phyloP scores from a whole-genome alignment of 2,329 filamentous ascomycete species.

The Aureobasidium melanogenum region DNA sequence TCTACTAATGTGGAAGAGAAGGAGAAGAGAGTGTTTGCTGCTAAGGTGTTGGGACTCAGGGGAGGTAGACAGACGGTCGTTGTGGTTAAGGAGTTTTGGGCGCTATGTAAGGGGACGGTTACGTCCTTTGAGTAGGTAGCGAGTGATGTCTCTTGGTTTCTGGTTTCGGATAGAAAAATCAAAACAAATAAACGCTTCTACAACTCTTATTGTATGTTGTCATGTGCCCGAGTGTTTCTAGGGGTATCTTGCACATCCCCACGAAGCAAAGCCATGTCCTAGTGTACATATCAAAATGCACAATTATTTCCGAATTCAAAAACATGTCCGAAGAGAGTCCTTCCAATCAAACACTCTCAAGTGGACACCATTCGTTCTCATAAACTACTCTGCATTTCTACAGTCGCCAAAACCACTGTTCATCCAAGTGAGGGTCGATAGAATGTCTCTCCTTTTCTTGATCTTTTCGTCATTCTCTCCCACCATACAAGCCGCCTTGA shows the following conservation, averaged over 20 bases:
- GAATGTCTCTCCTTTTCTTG: too few species aligned
- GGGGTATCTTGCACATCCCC: not conserved
- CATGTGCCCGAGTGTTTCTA: too few species aligned
- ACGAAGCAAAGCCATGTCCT: too few species aligned
- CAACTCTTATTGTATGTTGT: not conserved
- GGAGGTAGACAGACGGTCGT: constrained; percentile 57
- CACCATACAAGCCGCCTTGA: too few species aligned
- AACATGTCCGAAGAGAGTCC: not conserved
- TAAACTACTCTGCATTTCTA: not conserved
- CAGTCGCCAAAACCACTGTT: not conserved
- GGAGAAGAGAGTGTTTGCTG: constrained; percentile 57
- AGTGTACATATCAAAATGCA: not conserved
- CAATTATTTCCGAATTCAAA: not conserved
- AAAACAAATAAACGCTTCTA: too few species aligned
- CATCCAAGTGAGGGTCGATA: not conserved
- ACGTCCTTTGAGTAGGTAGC: constrained; percentile 4
- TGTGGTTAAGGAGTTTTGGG: constrained; percentile 63
- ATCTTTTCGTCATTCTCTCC: not conserved
- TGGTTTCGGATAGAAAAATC: too few species aligned
- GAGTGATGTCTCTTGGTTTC: too few species aligned
- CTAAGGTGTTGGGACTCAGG: constrained; percentile 57
- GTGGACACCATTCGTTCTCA: not conserved
- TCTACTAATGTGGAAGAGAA: constrained; percentile 42
- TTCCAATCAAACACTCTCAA: not conserved
- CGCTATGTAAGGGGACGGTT: constrained; percentile 49